These are phyloP conservation scores for Colletotrichum sublineola DNA, from an alignment of 2,329 filamentous ascomycete genomes.

Conservation along the genomic window DNA sequence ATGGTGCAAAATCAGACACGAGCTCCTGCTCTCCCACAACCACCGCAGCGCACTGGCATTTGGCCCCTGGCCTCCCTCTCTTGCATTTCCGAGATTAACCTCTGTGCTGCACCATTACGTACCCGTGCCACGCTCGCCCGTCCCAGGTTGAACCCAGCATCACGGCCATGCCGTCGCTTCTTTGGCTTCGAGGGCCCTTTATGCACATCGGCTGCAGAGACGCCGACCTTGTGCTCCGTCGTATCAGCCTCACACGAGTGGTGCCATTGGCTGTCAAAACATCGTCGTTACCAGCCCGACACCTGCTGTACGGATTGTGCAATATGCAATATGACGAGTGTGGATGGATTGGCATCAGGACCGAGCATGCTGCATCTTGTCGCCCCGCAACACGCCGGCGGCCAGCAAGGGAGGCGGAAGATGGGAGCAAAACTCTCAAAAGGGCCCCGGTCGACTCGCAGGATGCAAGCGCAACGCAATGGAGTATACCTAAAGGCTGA, in stretches of 20 bases:
- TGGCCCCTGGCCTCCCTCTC: constrained; percentile 13
- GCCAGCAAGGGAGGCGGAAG: constrained; percentile 7
- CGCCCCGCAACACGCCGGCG: constrained; percentile 5
- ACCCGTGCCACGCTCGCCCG: constrained; percentile 19
- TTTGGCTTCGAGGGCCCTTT: constrained; percentile 15
- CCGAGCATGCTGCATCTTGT: not conserved
- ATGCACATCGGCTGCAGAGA: constrained; percentile 34
- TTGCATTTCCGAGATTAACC: constrained; percentile 35
- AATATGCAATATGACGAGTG: constrained; percentile 13
- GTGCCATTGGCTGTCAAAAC: constrained; percentile 25
- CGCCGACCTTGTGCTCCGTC: constrained; percentile 7
- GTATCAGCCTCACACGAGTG: not conserved
- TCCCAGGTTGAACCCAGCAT: constrained; percentile 26
- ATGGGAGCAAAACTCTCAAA: constrained; percentile 18
- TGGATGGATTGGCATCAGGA: constrained; percentile 12
- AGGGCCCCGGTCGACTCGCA: constrained; percentile 16
- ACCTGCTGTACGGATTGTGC: constrained; percentile 15
- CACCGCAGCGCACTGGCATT: not conserved
- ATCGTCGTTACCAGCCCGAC: constrained; percentile 14
- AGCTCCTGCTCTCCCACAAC: constrained; percentile 2
- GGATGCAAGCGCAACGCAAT: constrained; percentile 25
- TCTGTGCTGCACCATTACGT: constrained; percentile 3
- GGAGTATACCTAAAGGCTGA: constrained; percentile 14
- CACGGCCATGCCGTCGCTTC: constrained; percentile 8
- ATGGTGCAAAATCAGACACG: constrained; percentile 18